Base-by-base conservation (phyloP, 768 basidiomycete genomes). In the Hypholoma sublateritium region DNA sequence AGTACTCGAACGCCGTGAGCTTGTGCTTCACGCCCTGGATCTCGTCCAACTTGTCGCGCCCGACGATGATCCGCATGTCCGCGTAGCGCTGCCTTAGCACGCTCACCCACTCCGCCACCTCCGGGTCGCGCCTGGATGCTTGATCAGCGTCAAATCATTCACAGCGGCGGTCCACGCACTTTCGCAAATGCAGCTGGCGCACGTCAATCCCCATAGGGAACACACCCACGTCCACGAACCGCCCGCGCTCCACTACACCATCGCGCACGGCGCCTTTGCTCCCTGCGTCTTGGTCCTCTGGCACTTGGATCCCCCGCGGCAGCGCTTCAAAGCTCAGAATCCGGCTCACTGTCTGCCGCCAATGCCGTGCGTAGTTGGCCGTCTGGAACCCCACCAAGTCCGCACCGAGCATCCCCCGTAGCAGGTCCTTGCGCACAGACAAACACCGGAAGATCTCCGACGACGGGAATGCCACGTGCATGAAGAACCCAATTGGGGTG, bases 401-500 rank as follows among this genome's bases (percentile, higher is more conserved):
- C 24, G 95, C 92, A 13, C 80, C 94, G n/a, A 98, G 89, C 67
- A 99, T 77, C 16, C 96, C 96, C 34, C 85, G 81, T 22, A 98
- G 77, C 21, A 97, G 81, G 21, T 88, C 81, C 60, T 87, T 81
- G 50, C 89, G 81, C 3, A 91, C 85, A 3, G 89, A 87, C 28
- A 98, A 78, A 71, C 94, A 96, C 7, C 95, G 81, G 81, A 97
- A 97, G 63, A 97, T 95, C 72, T 98, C 96, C 24, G 91, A 93
- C 41, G 87, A 89, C 3, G 95, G 96, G 76, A 97, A 98, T 2
- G 96, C 92, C 55, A 95, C 94, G 69, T 98, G 96, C 73, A 97
- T 84, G 81, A 98, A 98, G 83, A 98, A 97, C 2, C 90, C 93
- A 62, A 93, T 90, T 35, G 86, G 84, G 0, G 86, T 84, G 17